Base-by-base conservation (phyloP, 192 early-diverging fungal species). In the Umbelopsis vinacea region DNA sequence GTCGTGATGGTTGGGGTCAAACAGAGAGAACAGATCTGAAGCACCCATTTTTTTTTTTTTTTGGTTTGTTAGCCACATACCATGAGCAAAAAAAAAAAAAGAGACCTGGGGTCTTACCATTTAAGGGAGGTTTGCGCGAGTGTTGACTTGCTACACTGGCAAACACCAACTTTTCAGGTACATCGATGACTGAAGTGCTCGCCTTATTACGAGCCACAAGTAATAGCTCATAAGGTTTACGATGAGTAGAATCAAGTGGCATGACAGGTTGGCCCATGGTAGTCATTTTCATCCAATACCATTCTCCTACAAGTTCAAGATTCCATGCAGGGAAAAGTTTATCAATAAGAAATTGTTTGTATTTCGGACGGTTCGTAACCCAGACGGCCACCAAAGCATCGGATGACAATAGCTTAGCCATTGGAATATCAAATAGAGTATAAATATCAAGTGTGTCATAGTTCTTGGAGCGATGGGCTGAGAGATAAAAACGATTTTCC, bases 331-430 rank as follows among this genome's bases (percentile, higher is more conserved):
- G 79, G 55, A 92, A 87, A 48, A 93, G 79, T 73, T 92, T 93
- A 19, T 91, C 81, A 0, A 76, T 29, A 6, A 93, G 84, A 35
- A 93, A 88, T 2, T 46, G 71, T 12, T 81, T 79, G 52, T 83
- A 83, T 52, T 90, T 90, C 46, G 84, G 84, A 35, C 87, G 85
- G 66, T 93, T 92, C 12, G 91, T 91, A 7, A 93, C 84, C 92
- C 92, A 93, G 0, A 92, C 84, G 6, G 86, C 87, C 5, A 92
- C 79, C 9, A 87, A 47, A 7, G 73, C 81, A 5, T 77, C 82
- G 19, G 74, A 37, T 2, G 29, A 37, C 3, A 87, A n/a, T 52
- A 89, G 75, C 0, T 76, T 68, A 8, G 77, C 74, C 10, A 90
- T 63, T 19, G 91, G 91, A 19, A 93, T 77, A 52, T 83, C 71